phyloP scores from a whole-genome alignment of 2,329 filamentous ascomycete species.

The Fragosphaeria purpurea region DNA sequence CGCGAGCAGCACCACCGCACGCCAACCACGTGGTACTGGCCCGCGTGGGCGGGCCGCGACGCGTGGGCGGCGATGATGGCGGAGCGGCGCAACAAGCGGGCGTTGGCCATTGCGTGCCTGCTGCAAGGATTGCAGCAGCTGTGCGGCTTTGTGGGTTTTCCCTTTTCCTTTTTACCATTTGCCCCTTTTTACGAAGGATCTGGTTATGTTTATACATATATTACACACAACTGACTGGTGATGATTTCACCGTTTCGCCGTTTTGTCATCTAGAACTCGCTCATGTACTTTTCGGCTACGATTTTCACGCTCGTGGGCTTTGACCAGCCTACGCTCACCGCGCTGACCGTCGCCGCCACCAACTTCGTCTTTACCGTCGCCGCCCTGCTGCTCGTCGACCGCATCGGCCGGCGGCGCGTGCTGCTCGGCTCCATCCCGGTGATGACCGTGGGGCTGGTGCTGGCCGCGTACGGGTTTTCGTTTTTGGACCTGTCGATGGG shows the following conservation, averaged over 20 bases:
- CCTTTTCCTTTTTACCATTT: background rate
- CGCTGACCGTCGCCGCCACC: conserved; percentile 66
- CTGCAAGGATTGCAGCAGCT: conserved; percentile 83
- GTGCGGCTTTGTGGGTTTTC: conserved; percentile 62
- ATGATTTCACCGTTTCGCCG: too few species aligned
- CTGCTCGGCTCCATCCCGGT: conserved; percentile 75
- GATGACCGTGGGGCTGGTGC: conserved; percentile 64
- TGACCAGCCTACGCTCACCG: conserved; percentile 66
- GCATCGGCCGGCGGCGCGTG: conserved; percentile 67
- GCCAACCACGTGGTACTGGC: background rate
- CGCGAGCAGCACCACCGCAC: background rate
- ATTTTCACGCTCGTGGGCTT: conserved; percentile 74
- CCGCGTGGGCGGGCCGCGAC: conserved; percentile 28
- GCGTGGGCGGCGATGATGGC: conserved; percentile 44
- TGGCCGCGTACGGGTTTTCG: conserved; percentile 64
- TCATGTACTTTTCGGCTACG: conserved; percentile 87
- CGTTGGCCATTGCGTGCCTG: conserved; percentile 74
- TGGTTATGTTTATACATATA: background rate
- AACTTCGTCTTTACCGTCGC: conserved; percentile 73
- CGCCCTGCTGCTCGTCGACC: conserved; percentile 68
- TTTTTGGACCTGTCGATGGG: conserved; percentile 39
- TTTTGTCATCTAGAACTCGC: conserved; percentile 50
- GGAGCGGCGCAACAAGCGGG: conserved; percentile 57
- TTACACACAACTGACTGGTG: too few species aligned
- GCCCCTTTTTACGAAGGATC: background rate